phyloP scores from a whole-genome alignment of 306 rosid species.

The Chamaecrista fasciculata region DNA sequence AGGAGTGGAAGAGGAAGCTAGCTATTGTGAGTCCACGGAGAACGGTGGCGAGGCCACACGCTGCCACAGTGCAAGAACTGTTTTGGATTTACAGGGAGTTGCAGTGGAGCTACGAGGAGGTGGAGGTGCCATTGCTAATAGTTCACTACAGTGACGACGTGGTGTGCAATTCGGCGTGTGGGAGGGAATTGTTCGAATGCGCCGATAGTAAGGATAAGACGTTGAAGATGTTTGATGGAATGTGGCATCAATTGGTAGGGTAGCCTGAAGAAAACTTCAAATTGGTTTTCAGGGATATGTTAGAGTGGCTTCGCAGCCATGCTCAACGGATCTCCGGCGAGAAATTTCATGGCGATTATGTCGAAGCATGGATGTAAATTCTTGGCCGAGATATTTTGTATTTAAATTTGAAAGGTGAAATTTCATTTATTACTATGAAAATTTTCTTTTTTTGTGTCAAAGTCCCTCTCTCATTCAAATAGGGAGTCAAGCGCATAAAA shows the following conservation, averaged over 20 bases:
- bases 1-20: slow-evolving; percentile 81
- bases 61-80: slow-evolving; percentile 84
- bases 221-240: slow-evolving; percentile 60
- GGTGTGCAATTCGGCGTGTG: slow-evolving; percentile 83
- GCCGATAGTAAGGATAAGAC: slow-evolving; percentile 84
- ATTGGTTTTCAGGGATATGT: slow-evolving; percentile 68
- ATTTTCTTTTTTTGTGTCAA: too few species aligned
- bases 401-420: too few species aligned
- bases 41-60: slow-evolving; percentile 65
- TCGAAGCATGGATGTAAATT: too few species aligned
- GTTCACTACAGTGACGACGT: slow-evolving; percentile 76
- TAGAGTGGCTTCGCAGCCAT: slow-evolving; percentile 60
- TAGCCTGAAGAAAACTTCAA: slow-evolving; percentile 61
- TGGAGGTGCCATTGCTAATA: slow-evolving; percentile 71
- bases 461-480: too few species aligned
- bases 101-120: slow-evolving; percentile 79
- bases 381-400: too few species aligned
- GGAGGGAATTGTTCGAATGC: slow-evolving; percentile 59
- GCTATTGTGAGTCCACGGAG: slow-evolving; percentile 76
- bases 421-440: too few species aligned
- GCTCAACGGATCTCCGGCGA: slow-evolving; percentile 20
- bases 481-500: too few species aligned
- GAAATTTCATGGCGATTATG: too few species aligned
- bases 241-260: slow-evolving; percentile 93
- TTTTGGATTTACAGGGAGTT: slow-evolving; percentile 75